Base-by-base conservation (phyloP, 202 grass and related monocot genomes). In the Eragrostis tef region DNA sequence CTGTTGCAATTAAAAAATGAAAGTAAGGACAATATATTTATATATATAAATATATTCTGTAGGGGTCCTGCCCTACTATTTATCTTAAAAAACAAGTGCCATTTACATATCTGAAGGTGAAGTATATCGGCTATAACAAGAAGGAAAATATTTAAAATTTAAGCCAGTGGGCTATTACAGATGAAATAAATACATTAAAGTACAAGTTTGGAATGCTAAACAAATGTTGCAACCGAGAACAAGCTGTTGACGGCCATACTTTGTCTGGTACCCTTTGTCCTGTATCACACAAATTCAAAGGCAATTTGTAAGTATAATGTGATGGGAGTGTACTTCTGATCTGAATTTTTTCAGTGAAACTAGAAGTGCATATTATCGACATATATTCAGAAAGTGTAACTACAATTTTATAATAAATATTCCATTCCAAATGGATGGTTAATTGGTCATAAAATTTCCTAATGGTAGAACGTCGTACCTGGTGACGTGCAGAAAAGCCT, bases 41-140 rank as follows among this genome's bases (percentile, higher is more conserved):
- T n/a, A n/a, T n/a, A n/a, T n/a, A n/a, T n/a, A n/a, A n/a, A n/a
- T n/a, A n/a, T n/a, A n/a, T 53, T 53, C 50, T 56, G 7, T 56
- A 7, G 17, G 19, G 52, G 2, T 20, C 0, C n/a, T 20, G 0
- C 19, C 19, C 52, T 56, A 21, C 19, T 20, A 20, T 56, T 54
- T 8, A 20, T n/a, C 6, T 21, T 56, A 6, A 21, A 56, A 56
- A 56, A 9, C 1, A 56, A n/a, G n/a, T n/a, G n/a, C n/a, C n/a
- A n/a, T n/a, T 70, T 56, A 52, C n/a, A 68, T 39, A 56, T 65
- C 15, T 72, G 5, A 61, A 24, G 34, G 39, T 72, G 13, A 77
- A 46, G 12, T 57, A 44, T 26, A 59, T 21, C 7, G 36, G 1
- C 20, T 71, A 21, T 50, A 42, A 17, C 34, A 34, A 8, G 41